phyloP scores from a whole-genome alignment of 75 land plant species.

The Pinus albicaulis region DNA sequence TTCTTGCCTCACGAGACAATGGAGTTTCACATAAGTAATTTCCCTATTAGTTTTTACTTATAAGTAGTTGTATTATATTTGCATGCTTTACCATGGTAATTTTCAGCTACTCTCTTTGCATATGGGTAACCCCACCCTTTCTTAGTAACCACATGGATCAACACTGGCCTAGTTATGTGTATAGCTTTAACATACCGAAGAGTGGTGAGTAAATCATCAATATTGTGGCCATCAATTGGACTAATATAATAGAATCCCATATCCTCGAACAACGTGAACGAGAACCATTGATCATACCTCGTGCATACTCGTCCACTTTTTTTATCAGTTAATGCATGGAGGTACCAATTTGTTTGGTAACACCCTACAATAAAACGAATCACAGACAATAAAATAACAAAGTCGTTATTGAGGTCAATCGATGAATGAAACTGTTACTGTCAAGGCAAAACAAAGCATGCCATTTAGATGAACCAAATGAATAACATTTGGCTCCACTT shows the following conservation, averaged over 20 bases:
- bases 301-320: conserved; percentile 90
- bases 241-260: conserved; percentile 87
- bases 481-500: too few species aligned
- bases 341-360: too few species aligned
- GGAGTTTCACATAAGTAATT: too few species aligned
- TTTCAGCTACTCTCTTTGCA: conserved; percentile 77
- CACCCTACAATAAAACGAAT: too few species aligned
- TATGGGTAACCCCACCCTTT: conserved; percentile 89
- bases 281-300: conserved; percentile 92
- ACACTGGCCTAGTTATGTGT: conserved; percentile 72
- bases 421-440: too few species aligned
- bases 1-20: too few species aligned
- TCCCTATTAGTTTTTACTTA: too few species aligned
- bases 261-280: conserved; percentile 88
- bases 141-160: conserved; percentile 86
- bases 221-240: conserved; percentile 81
- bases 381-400: too few species aligned
- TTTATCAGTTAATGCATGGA: conserved; percentile 76
- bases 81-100: conserved; percentile 66
- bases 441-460: too few species aligned
- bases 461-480: too few species aligned
- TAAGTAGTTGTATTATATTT: not conserved
- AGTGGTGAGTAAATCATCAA: conserved; percentile 74
- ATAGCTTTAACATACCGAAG: conserved; percentile 74
- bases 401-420: too few species aligned